Percentiles rank a stretch among this genome's conserved stretches.
Evolutionary conservation across 441 rosid species (phyloP).

Genomic region (Rhodomyrtus psidioides): DNA sequence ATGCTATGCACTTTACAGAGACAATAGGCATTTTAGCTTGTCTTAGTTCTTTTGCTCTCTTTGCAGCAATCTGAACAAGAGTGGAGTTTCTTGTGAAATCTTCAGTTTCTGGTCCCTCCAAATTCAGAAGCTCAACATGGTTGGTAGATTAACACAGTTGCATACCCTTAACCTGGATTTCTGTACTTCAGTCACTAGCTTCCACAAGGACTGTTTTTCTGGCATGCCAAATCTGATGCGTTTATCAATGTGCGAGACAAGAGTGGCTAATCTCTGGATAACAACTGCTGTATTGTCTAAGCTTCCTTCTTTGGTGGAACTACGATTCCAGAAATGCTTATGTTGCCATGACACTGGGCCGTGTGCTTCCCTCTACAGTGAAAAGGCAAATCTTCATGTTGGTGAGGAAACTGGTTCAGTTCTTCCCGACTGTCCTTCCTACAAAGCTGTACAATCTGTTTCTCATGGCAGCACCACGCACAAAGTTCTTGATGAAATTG

Average conservation of each 20-base stretch:
- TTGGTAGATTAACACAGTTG: conserved; percentile 33
- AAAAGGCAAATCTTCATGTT: conserved; percentile 3
- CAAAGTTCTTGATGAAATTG: conserved; percentile 8
- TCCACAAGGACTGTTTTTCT: conserved; percentile 46
- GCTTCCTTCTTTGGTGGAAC: conserved; percentile 40
- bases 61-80: conserved; percentile 29
- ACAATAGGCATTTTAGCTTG: not conserved
- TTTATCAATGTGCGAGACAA: conserved; percentile 52
- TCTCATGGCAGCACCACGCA: not conserved
- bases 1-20: not conserved
- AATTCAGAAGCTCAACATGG: conserved; percentile 33
- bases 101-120: conserved; percentile 23
- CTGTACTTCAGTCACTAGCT: conserved; percentile 36
- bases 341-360: conserved; percentile 40
- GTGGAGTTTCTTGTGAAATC: conserved; percentile 31
- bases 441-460: not conserved
- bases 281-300: conserved; percentile 35
- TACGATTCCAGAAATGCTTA: conserved; percentile 49
- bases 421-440: not conserved
- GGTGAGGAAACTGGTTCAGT: conserved; percentile 6
- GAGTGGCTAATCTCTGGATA: conserved; percentile 49
- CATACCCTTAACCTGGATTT: conserved; percentile 40
- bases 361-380: conserved; percentile 23
- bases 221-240: conserved; percentile 42
- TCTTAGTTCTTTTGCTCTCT: not conserved